These are phyloP conservation scores for Linanthus parryae DNA, from an alignment of 148 eudicot species.

Conservation along the genomic window DNA sequence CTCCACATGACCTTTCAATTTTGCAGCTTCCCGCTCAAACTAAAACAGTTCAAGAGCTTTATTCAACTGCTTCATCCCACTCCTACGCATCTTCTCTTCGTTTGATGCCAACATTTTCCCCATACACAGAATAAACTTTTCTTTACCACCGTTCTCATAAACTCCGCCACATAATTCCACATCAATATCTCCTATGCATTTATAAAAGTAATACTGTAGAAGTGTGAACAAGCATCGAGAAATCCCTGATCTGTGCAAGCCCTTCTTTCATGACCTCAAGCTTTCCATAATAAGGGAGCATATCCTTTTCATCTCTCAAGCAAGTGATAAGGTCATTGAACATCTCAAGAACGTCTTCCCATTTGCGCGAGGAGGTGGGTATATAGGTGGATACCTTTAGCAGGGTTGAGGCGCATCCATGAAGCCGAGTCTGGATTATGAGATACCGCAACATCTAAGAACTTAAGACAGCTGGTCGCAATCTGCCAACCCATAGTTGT, in stretches of 20 bases:
- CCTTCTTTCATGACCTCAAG: constrained; percentile 91
- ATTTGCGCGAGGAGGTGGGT: constrained; percentile 37
- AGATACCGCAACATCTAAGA: constrained; percentile 44
- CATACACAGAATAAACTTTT: constrained; percentile 55
- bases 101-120: constrained; percentile 66
- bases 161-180: constrained; percentile 71
- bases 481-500: constrained; percentile 53
- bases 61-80: constrained; percentile 68
- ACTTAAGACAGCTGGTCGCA: constrained; percentile 56
- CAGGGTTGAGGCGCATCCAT: constrained; percentile 75
- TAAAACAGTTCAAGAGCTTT: constrained; percentile 60
- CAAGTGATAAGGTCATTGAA: constrained; percentile 55
- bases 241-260: constrained; percentile 65
- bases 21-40: constrained; percentile 66
- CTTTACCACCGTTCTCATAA: constrained; percentile 29
- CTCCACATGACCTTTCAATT: constrained; percentile 48
- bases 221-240: constrained; percentile 80
- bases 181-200: constrained; percentile 50
- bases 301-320: constrained; percentile 44
- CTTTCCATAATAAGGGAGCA: constrained; percentile 46
- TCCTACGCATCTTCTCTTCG: constrained; percentile 52
- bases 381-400: too few species aligned
- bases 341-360: constrained; percentile 86
- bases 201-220: constrained; percentile 61
- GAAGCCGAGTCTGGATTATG: constrained; percentile 60